Percentiles rank a stretch among this genome's conserved stretches.
Evolutionary conservation across 371 early-diverging fungal species (phyloP).

Genomic region (Phascolomyces articulosus): DNA sequence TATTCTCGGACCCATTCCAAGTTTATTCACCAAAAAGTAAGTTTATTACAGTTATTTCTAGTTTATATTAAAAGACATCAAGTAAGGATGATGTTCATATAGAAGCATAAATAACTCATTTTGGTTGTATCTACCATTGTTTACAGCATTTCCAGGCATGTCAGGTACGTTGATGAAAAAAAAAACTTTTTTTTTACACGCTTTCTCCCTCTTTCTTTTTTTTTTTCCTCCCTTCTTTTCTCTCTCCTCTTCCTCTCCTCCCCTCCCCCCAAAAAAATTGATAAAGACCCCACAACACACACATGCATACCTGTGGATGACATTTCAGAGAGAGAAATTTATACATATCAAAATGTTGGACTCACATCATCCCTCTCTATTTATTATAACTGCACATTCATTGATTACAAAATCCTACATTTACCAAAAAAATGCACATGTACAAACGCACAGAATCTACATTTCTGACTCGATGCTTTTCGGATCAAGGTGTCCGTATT

Average conservation of each 20-base stretch:
- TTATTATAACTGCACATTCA: no score
- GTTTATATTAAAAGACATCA: constrained; percentile 1
- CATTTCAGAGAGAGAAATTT: no score
- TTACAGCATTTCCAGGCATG: constrained; percentile 88
- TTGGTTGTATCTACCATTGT: not conserved
- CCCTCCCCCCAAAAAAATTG: constrained; percentile 1
- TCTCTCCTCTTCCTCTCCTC: not conserved
- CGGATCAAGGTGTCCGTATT: constrained; percentile 94
- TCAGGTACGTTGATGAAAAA: constrained; percentile 20
- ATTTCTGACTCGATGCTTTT: constrained; percentile 84
- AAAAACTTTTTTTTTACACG: constrained; percentile 24
- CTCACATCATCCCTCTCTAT: no score
- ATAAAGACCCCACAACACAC: no score
- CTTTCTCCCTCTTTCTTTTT: not conserved
- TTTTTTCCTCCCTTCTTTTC: not conserved
- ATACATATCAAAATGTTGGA: no score
- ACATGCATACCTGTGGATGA: not conserved
- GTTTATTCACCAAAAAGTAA: constrained; percentile 89
- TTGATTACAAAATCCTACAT: no score
- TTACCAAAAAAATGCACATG: constrained; percentile 49
- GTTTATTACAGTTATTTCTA: not conserved
- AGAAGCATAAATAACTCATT: no score
- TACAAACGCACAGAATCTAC: constrained; percentile 88
- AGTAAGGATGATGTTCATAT: no score
- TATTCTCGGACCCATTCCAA: constrained; percentile 75